A percentile compares a stretch with the other conserved stretches of the same genome.
Evolutionary conservation across 208 protist genomes (phyloP).

Genomic region (Leishmania arabica): DNA sequence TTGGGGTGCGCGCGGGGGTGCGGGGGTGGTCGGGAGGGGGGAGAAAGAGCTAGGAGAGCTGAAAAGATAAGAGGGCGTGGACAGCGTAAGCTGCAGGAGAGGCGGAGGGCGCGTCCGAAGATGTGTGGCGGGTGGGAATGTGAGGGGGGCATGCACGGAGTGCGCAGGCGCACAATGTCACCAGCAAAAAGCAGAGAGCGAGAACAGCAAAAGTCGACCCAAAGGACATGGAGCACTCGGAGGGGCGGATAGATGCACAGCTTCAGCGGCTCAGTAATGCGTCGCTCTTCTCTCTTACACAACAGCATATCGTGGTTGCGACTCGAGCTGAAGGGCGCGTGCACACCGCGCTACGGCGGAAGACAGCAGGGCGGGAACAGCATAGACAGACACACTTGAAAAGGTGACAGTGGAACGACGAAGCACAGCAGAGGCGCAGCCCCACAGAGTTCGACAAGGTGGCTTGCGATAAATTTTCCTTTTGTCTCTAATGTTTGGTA

Average conservation of each 20-base stretch:
- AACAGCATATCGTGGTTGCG: background rate
- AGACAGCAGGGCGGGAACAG: background rate
- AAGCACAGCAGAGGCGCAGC: background rate
- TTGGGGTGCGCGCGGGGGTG: background rate
- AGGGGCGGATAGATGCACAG: background rate
- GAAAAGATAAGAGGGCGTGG: background rate
- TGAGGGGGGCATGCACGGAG: background rate
- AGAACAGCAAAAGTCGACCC: background rate
- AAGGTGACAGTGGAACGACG: background rate
- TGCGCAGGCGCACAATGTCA: no score
- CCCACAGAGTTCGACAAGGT: background rate
- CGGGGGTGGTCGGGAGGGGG: slow-evolving; percentile 5
- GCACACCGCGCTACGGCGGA: background rate
- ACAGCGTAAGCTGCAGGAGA: background rate
- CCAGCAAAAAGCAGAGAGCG: background rate
- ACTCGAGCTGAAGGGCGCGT: background rate
- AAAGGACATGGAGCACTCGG: background rate
- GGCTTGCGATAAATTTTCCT: background rate
- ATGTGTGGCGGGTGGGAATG: background rate
- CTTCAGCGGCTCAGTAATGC: no score
- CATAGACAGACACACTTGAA: background rate
- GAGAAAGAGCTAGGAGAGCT: slow-evolving; percentile 13
- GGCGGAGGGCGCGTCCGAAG: background rate
- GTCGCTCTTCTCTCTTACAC: no score
- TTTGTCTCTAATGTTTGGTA: background rate